Percentiles rank a stretch among this genome's conserved stretches.
Evolutionary conservation across 768 basidiomycete species (phyloP).

Genomic region (Coprinopsis strossmayeri): DNA sequence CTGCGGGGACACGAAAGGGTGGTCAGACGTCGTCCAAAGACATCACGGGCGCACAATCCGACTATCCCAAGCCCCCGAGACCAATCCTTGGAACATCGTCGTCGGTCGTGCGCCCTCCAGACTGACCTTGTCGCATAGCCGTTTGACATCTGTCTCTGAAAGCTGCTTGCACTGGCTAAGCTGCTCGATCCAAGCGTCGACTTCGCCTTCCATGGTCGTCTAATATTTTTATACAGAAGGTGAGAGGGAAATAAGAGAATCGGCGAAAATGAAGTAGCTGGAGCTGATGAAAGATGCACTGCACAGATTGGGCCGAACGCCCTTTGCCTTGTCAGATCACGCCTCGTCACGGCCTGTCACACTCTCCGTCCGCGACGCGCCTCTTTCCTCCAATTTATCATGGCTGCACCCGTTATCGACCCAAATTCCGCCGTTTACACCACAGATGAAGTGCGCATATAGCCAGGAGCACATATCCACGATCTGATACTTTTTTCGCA

Average conservation of each 20-base stretch:
- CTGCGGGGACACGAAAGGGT: constrained; percentile 36
- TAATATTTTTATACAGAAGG: constrained; percentile 22
- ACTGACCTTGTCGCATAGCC: constrained; percentile 95
- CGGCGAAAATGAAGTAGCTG: constrained; percentile 21
- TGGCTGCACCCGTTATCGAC: constrained; percentile 28
- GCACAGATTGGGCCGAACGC: too few relatives aligned
- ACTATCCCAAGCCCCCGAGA: too few relatives aligned
- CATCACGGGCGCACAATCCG: too few relatives aligned
- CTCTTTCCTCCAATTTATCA: constrained; percentile 12
- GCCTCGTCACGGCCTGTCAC: constrained; percentile 26
- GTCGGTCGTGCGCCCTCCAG: constrained; percentile 9
- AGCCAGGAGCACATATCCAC: not conserved
- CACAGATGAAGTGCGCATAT: constrained; percentile 65
- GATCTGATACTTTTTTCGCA: constrained; percentile 24
- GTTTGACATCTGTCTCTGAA: constrained; percentile 91
- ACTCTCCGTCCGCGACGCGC: constrained; percentile 29
- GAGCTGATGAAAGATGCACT: constrained; percentile 26
- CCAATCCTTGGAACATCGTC: too few relatives aligned
- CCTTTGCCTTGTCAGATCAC: constrained; percentile 19
- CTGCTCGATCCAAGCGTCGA: constrained; percentile 96
- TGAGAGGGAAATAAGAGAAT: constrained; percentile 27
- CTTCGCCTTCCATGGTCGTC: constrained; percentile 59
- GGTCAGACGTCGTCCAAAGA: too few relatives aligned
- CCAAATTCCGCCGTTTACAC: constrained; percentile 70
- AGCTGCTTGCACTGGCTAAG: constrained; percentile 97